Base-by-base conservation (phyloP, 164 flowering plant genomes). In the Hamamelis virginiana region DNA sequence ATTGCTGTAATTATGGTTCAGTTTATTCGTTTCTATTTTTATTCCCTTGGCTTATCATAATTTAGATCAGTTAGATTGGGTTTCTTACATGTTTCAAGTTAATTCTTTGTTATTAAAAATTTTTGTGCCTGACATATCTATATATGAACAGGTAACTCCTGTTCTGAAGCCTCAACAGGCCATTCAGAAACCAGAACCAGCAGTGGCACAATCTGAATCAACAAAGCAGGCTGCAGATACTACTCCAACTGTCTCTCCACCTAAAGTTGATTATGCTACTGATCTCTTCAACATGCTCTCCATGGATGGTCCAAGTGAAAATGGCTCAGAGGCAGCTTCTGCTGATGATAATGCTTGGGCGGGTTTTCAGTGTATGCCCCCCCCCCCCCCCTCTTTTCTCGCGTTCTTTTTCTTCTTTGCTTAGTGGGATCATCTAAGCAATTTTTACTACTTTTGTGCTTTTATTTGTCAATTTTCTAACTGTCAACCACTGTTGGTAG, bases 281-380 rank as follows among this genome's bases (percentile, higher is more conserved):
- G 96, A 95, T 80, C 94, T 95, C 70, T 92, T 95, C 69, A 74
- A 86, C 79, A 91, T 95, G 91, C 93, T 95, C 63, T 89, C 97
- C 12, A 64, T 89, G 89, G 96, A 89, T 58, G 81, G 70, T 52
- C 82, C 96, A 4, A 76, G 67, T 68, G 92, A 86, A 70, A 90
- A 80, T 80, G 81, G 83, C 45, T 69, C 87, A 44, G 94, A 75
- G 65, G 71, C 83, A 72, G 76, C 85, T 45, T 66, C 87, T 16
- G 47, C 73, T 53, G 95, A 92, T 69, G 97, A 91, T 75, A 79
- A 68, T 75, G 51, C 77, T 55, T 92, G 99, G 99, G 97, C 97
- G 53, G 97, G 93, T 57, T 95, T 95, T 69, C 99, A 92, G 71
- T 85, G 99, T 95, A 86, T 52, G 89, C 80, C 43, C 33, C 18